These are phyloP conservation scores for Cymbopogon flexuosus DNA, from an alignment of 202 grass and related monocot species.

Conservation along the genomic window DNA sequence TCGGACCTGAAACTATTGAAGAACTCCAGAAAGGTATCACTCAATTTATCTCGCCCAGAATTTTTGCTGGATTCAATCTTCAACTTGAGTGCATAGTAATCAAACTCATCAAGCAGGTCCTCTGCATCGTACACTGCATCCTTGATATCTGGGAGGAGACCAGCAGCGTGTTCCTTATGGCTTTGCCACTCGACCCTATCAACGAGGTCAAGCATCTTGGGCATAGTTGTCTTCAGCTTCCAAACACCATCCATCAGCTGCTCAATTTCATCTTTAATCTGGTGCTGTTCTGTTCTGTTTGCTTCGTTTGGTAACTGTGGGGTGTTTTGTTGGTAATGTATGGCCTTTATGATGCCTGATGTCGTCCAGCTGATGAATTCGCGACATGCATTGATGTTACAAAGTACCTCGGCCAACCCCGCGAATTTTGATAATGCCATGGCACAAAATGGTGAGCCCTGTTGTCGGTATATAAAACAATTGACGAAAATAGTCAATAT, in stretches of 20 bases:
- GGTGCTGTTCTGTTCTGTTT: too few relatives aligned
- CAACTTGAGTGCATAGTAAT: neutral
- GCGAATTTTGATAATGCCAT: neutral
- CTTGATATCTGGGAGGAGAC: neutral
- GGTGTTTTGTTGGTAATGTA: too few relatives aligned
- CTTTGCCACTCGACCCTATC: neutral
- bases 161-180: neutral
- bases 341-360: too few relatives aligned
- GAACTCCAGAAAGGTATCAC: neutral
- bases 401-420: too few relatives aligned
- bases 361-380: too few relatives aligned
- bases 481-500: too few relatives aligned
- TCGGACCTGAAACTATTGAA: neutral
- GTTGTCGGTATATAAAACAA: too few relatives aligned
- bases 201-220: neutral
- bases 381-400: too few relatives aligned
- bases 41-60: neutral
- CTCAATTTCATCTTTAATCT: neutral
- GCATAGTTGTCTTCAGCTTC: neutral
- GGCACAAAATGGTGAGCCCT: too few relatives aligned
- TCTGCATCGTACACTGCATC: neutral
- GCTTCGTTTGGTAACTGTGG: too few relatives aligned
- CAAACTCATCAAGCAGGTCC: neutral
- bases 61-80: neutral
- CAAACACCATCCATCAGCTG: neutral